Conservation (phyloP, 148 eudicot genomes). For the Fagopyrum homotropicum region DNA sequence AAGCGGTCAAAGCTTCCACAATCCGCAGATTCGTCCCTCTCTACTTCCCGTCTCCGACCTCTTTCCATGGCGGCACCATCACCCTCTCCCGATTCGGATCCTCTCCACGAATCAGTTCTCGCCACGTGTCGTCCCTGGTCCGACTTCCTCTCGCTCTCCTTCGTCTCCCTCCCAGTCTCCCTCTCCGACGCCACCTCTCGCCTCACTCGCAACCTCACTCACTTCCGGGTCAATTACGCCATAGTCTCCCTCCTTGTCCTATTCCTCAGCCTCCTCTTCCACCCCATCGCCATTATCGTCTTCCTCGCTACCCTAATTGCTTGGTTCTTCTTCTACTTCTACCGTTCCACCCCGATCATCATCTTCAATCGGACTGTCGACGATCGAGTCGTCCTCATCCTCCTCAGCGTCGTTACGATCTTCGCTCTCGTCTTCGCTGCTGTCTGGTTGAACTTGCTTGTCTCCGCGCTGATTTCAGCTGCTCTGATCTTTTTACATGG, state of each 20-base stretch:
- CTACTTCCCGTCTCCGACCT: background rate
- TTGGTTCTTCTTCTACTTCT: slow-evolving; percentile 33
- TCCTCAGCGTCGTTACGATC: slow-evolving; percentile 20
- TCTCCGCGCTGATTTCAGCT: slow-evolving; percentile 19
- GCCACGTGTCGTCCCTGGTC: slow-evolving; percentile 40
- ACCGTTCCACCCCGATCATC: slow-evolving; percentile 27
- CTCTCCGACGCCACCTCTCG: slow-evolving; percentile 35
- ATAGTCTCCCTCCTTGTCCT: slow-evolving; percentile 23
- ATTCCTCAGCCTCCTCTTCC: slow-evolving; percentile 33
- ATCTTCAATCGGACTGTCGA: slow-evolving; percentile 23
- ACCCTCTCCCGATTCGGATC: background rate
- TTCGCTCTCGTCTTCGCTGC: slow-evolving; percentile 23
- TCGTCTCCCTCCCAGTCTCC: slow-evolving; percentile 33
- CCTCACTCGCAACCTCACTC: slow-evolving; percentile 27
- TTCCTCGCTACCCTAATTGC: slow-evolving; percentile 24
- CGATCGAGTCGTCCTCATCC: slow-evolving; percentile 26
- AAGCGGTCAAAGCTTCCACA: background rate
- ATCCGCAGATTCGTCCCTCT: background rate
- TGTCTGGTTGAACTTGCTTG: slow-evolving; percentile 36
- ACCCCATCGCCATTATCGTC: slow-evolving; percentile 37
- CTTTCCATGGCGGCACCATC: slow-evolving; percentile 11
- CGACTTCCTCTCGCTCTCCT: slow-evolving; percentile 29
- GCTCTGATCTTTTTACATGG: slow-evolving; percentile 34
- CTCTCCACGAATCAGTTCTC: slow-evolving; percentile 9
- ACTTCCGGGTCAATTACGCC: slow-evolving; percentile 50